Percentiles rank a stretch among this genome's conserved stretches.
These are phyloP conservation scores for Aspergillus ostianus DNA, from an alignment of 495 filamentous ascomycete genomes.

Conservation along the genomic window DNA sequence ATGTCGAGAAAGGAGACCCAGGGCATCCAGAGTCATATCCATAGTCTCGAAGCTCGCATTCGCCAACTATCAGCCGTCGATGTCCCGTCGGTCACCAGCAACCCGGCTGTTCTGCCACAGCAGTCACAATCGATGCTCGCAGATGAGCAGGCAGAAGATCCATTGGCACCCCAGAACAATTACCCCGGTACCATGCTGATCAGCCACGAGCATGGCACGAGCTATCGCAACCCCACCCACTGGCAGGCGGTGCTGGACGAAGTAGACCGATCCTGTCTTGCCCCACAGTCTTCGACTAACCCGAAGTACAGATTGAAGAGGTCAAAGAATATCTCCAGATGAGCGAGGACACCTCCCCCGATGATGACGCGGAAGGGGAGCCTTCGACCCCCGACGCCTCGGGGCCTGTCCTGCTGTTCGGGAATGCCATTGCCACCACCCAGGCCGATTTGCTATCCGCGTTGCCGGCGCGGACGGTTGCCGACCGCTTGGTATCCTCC, in stretches of 20 bases:
- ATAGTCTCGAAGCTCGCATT: conserved; percentile 14
- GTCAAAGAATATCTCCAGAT: conserved; percentile 26
- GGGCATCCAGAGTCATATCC: conserved; percentile 20
- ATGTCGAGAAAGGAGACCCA: conserved; percentile 16
- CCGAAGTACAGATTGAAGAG: conserved; percentile 20
- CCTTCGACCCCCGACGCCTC: conserved; percentile 7
- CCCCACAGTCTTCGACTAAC: background rate
- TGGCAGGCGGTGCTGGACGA: conserved; percentile 44
- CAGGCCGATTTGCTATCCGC: conserved; percentile 28
- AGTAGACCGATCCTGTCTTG: background rate
- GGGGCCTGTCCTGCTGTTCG: conserved; percentile 32
- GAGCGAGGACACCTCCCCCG: conserved; percentile 19
- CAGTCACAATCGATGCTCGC: background rate
- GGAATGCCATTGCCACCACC: conserved; percentile 21
- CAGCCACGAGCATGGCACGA: conserved; percentile 24
- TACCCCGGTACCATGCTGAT: conserved; percentile 71
- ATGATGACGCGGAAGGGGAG: conserved; percentile 16
- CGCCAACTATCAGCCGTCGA: conserved; percentile 16
- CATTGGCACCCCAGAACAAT: background rate
- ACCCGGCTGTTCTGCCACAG: background rate
- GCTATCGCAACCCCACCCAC: conserved; percentile 36
- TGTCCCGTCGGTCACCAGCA: conserved; percentile 1
- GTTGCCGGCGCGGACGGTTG: conserved; percentile 28
- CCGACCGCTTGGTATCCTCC: conserved; percentile 33
- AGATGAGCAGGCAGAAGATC: background rate